A percentile compares a stretch with the other conserved stretches of the same genome.
phyloP scores from a whole-genome alignment of 805 yeast genomes.

The Grigorovia yakushimaensis region DNA sequence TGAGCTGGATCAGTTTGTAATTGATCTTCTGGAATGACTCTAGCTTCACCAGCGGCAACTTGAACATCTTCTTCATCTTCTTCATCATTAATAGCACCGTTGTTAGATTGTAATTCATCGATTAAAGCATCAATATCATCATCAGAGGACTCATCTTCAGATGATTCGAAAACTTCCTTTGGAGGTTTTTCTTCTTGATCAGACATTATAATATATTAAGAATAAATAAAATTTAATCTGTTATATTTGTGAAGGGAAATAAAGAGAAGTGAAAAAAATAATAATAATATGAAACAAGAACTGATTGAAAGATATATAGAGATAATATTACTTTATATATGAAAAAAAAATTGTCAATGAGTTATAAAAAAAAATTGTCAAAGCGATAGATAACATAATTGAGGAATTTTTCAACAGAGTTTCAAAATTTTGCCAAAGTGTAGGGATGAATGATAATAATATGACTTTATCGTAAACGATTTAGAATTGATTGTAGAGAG shows the following conservation, averaged over 20 bases:
- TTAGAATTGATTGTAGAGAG: background rate
- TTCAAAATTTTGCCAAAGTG: background rate
- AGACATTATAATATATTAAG: conserved; percentile 1
- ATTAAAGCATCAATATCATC: conserved; percentile 66
- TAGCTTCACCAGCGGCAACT: conserved; percentile 48
- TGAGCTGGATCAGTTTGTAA: conserved; percentile 68
- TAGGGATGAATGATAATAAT: too few species aligned
- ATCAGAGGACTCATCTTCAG: conserved; percentile 45
- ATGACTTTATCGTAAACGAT: too few species aligned
- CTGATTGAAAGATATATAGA: background rate
- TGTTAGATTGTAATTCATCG: conserved; percentile 64
- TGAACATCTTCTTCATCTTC: conserved; percentile 37
- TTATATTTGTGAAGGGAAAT: background rate
- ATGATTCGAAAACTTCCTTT: conserved; percentile 7
- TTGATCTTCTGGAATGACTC: conserved; percentile 78
- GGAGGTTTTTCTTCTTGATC: conserved; percentile 10
- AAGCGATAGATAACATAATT: background rate
- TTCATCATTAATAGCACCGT: conserved; percentile 40
- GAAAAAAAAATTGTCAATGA: background rate
- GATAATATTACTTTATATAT: background rate
- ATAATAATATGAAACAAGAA: background rate
- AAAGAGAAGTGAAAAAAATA: background rate
- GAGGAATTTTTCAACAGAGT: background rate
- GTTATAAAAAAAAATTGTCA: background rate
- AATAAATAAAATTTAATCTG: background rate